phyloP scores from a whole-genome alignment of 768 basidiomycete species.

The Rhizopogon vesiculosus region DNA sequence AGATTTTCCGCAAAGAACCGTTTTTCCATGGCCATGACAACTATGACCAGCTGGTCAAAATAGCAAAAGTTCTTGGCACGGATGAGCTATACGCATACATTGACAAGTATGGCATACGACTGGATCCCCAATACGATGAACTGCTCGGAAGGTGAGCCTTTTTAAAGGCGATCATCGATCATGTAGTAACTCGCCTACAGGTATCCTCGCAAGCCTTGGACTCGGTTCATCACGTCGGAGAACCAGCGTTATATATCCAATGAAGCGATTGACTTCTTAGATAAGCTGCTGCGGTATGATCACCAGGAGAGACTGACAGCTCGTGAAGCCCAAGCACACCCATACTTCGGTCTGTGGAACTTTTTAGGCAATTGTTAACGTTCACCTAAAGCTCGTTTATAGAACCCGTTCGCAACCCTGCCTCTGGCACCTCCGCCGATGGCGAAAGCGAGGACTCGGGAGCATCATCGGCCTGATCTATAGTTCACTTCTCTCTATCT shows the following conservation, averaged over 20 bases:
- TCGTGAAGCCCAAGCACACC: conserved; percentile 84
- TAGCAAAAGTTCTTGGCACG: conserved; percentile 95
- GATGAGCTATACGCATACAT: conserved; percentile 92
- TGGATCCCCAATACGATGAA: conserved; percentile 95
- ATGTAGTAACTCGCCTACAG: conserved; percentile 30
- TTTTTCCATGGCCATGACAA: conserved; percentile 99
- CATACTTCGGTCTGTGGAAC: conserved; percentile 75
- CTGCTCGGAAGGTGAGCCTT: conserved; percentile 71
- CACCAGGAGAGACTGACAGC: conserved; percentile 97
- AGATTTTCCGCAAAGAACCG: conserved; percentile 99
- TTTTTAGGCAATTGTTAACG: conserved; percentile 6
- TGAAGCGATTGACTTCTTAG: conserved; percentile 94
- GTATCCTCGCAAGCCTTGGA: conserved; percentile 94
- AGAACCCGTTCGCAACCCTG: conserved; percentile 66
- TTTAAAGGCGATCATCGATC: conserved; percentile 4
- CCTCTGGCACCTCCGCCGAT: conserved; percentile 39
- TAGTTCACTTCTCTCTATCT: conserved; percentile 18
- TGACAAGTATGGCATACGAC: conserved; percentile 92
- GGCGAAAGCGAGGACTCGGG: conserved; percentile 57
- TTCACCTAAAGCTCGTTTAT: conserved; percentile 13
- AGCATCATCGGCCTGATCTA: conserved; percentile 27
- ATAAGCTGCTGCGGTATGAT: conserved; percentile 93
- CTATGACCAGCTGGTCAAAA: conserved; percentile 97
- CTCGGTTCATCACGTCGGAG: conserved; percentile 90
- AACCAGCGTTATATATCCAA: conserved; percentile 96